Conservation (phyloP, 805 yeast genomes). For the Saturnispora halmiae region DNA sequence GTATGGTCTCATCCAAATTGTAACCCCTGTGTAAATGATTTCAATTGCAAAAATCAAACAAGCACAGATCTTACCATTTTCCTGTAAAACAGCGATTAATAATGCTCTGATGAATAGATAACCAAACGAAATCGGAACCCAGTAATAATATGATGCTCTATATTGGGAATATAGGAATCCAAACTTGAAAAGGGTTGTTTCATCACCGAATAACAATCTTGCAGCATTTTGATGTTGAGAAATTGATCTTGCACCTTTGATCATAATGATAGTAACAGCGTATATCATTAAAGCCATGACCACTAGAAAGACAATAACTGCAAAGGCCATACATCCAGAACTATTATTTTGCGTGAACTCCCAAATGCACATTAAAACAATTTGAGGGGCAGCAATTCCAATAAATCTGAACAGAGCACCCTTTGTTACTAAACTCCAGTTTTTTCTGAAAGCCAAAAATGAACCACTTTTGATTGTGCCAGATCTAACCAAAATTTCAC, state of each 20-base stretch:
- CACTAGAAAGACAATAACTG: constrained; percentile 57
- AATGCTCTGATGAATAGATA: constrained; percentile 69
- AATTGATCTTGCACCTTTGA: constrained; percentile 65
- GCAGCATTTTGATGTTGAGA: constrained; percentile 84
- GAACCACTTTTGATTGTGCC: constrained; percentile 52
- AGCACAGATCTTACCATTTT: constrained; percentile 73
- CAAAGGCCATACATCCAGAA: constrained; percentile 72
- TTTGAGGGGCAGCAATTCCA: constrained; percentile 79
- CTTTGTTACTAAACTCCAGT: constrained; percentile 79
- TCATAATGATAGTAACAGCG: constrained; percentile 66
- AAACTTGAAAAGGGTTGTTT: constrained; percentile 68
- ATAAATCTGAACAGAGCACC: constrained; percentile 83
- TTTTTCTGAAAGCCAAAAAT: constrained; percentile 66
- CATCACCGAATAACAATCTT: constrained; percentile 78
- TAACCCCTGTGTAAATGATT: constrained; percentile 51
- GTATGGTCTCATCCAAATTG: constrained; percentile 75
- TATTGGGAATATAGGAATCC: constrained; percentile 91
- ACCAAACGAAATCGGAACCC: constrained; percentile 54
- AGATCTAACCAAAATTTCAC: constrained; percentile 53
- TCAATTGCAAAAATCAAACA: constrained; percentile 70
- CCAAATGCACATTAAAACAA: constrained; percentile 77
- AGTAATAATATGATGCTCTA: constrained; percentile 80
- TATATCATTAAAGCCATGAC: constrained; percentile 51
- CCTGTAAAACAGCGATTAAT: constrained; percentile 80
- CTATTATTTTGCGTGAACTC: constrained; percentile 80